Percentiles rank a stretch among this genome's conserved stretches.
Conservation (phyloP, 2,329 filamentous ascomycete species). For the Monosporascus sp. region DNA sequence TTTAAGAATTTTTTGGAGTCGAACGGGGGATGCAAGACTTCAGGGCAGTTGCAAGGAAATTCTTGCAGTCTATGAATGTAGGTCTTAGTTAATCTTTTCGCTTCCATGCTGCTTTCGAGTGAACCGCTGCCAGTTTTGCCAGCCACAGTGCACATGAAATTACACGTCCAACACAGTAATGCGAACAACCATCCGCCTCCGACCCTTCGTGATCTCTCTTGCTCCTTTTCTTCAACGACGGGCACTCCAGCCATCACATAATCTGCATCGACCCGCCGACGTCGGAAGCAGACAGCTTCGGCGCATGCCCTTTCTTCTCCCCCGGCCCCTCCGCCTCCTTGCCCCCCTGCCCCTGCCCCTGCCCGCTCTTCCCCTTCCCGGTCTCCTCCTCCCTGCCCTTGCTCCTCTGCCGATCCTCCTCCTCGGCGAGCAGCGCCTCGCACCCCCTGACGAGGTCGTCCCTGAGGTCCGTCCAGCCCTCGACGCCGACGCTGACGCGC, state of each 20-base stretch:
- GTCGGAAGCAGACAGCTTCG: not conserved
- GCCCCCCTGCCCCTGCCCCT: not conserved
- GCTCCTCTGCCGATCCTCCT: conserved; percentile 16
- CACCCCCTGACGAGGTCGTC: conserved; percentile 68
- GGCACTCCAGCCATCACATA: not conserved
- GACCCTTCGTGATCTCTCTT: no score
- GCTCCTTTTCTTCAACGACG: not conserved
- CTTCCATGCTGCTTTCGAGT: no score
- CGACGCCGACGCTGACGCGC: conserved; percentile 80
- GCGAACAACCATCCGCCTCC: no score
- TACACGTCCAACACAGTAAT: no score
- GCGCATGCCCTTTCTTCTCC: no score
- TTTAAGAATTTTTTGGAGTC: no score
- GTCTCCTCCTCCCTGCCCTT: not conserved
- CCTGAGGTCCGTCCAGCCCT: conserved; percentile 78
- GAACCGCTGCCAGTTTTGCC: no score
- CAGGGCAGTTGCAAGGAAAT: not conserved
- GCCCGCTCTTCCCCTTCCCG: not conserved
- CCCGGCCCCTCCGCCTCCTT: not conserved
- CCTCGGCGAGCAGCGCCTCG: conserved; percentile 42
- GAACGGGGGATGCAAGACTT: not conserved
- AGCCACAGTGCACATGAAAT: no score
- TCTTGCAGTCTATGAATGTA: not conserved
- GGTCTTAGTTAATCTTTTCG: not conserved
- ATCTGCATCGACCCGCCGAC: not conserved